Conservation (phyloP, 2,329 filamentous ascomycete species). For the Amphichorda felina region DNA sequence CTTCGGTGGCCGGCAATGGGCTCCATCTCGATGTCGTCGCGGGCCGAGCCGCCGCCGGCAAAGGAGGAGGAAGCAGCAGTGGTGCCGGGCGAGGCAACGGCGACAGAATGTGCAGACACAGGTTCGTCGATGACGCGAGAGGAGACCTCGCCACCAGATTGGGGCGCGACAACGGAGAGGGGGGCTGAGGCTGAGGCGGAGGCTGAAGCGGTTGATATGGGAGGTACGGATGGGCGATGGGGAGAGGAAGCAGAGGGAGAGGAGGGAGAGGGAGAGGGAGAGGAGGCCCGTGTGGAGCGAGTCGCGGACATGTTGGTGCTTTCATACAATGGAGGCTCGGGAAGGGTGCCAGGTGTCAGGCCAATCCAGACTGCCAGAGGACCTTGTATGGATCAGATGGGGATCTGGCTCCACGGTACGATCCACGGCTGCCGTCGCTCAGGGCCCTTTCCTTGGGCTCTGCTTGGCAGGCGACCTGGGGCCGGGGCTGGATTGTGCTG, state of each 20-base stretch:
- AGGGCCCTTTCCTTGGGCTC: too few relatives aligned
- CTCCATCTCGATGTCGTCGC: slow-evolving; percentile 43
- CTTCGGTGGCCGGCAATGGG: slow-evolving; percentile 40
- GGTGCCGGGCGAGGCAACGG: not conserved
- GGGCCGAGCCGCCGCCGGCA: slow-evolving; percentile 7
- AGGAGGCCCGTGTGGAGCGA: not conserved
- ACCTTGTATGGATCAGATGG: too few relatives aligned
- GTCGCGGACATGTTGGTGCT: slow-evolving; percentile 3
- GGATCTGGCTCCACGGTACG: too few relatives aligned
- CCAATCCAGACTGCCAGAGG: too few relatives aligned
- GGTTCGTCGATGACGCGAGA: slow-evolving; percentile 2
- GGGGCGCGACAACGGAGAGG: not conserved
- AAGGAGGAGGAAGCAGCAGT: slow-evolving; percentile 6
- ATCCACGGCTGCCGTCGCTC: too few relatives aligned
- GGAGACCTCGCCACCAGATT: not conserved
- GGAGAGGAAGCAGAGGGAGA: not conserved
- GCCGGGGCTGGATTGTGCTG: too few relatives aligned
- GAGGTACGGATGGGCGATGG: slow-evolving; percentile 4
- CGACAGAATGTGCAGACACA: not conserved
- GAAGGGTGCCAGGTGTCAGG: not conserved
- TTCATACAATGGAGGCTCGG: slow-evolving; percentile 1
- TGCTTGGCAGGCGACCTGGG: too few relatives aligned
- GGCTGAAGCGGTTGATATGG: slow-evolving; percentile 1
- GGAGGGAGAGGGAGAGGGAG: not conserved
- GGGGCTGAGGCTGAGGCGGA: not conserved